Conservation (phyloP, 805 yeast genomes). For the Debaryomyces tyrocola region DNA sequence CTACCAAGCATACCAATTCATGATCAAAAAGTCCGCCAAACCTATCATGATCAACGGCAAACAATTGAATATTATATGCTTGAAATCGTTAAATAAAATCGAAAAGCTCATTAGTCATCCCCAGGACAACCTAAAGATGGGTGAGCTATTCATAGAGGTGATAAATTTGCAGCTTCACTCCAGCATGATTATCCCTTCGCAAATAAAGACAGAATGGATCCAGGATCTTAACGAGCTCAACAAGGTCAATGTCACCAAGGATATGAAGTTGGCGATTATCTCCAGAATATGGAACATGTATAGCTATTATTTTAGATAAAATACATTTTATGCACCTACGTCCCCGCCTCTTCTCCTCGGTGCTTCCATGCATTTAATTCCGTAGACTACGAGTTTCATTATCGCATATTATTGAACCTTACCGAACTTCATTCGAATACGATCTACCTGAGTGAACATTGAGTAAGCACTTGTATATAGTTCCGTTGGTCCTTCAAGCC, state of each 20-base stretch:
- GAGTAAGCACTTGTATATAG: too few relatives aligned
- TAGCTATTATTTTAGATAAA: conserved; percentile 34
- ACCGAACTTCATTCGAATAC: too few relatives aligned
- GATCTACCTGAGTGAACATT: too few relatives aligned
- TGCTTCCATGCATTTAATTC: not conserved
- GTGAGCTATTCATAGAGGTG: conserved; percentile 66
- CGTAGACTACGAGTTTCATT: not conserved
- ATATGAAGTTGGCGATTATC: conserved; percentile 47
- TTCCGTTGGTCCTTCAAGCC: too few relatives aligned
- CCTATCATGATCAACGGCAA: conserved; percentile 32
- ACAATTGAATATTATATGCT: conserved; percentile 35
- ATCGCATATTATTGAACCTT: too few relatives aligned
- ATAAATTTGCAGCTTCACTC: conserved; percentile 56
- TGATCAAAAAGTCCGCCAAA: conserved; percentile 19
- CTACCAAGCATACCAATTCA: conserved; percentile 45
- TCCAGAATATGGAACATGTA: conserved; percentile 65
- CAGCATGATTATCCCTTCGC: conserved; percentile 47
- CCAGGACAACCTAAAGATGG: conserved; percentile 26
- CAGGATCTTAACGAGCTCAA: conserved; percentile 64
- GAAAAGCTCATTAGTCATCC: conserved; percentile 44
- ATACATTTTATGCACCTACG: not conserved
- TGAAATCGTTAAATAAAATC: conserved; percentile 53
- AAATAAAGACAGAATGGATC: conserved; percentile 53
- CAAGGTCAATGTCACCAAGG: conserved; percentile 33
- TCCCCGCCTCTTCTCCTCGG: not conserved